phyloP scores from a whole-genome alignment of 495 filamentous ascomycete genomes.

The Daldinia loculata region DNA sequence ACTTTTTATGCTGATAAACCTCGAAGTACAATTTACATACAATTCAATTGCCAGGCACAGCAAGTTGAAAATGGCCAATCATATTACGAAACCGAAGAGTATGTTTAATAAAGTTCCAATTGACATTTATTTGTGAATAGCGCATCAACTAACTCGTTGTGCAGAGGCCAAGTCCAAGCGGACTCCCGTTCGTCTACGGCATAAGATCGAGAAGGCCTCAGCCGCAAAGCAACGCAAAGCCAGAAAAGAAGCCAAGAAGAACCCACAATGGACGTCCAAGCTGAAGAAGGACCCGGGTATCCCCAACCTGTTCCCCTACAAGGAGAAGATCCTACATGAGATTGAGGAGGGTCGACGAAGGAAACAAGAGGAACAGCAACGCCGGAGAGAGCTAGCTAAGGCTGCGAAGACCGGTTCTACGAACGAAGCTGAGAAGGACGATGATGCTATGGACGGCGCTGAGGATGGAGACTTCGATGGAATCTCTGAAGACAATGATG shows the following conservation, averaged over 20 bases:
- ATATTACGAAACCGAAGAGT: slow-evolving; percentile 64
- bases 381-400: slow-evolving; percentile 75
- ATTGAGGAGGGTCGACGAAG: slow-evolving; percentile 85
- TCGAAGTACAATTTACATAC: background rate
- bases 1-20: slow-evolving; percentile 36
- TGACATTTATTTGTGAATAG: background rate
- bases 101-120: slow-evolving; percentile 31
- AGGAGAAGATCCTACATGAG: slow-evolving; percentile 91
- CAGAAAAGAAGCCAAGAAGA: slow-evolving; percentile 89
- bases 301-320: slow-evolving; percentile 96
- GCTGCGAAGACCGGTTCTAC: slow-evolving; percentile 59
- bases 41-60: slow-evolving; percentile 16
- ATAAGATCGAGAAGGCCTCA: slow-evolving; percentile 96
- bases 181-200: slow-evolving; percentile 82
- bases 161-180: slow-evolving; percentile 95
- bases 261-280: slow-evolving; percentile 92
- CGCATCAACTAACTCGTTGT: slow-evolving; percentile 24
- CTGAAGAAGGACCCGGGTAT: slow-evolving; percentile 98
- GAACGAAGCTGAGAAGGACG: slow-evolving; percentile 53
- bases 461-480: slow-evolving; percentile 59
- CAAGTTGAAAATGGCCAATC: slow-evolving; percentile 51
- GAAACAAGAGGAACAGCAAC: slow-evolving; percentile 81
- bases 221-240: slow-evolving; percentile 89
- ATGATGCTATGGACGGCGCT: slow-evolving; percentile 54
- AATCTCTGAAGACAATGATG: slow-evolving; percentile 53